Conservation (phyloP, 164 flowering plant species). For the Vitis rotundifolia region DNA sequence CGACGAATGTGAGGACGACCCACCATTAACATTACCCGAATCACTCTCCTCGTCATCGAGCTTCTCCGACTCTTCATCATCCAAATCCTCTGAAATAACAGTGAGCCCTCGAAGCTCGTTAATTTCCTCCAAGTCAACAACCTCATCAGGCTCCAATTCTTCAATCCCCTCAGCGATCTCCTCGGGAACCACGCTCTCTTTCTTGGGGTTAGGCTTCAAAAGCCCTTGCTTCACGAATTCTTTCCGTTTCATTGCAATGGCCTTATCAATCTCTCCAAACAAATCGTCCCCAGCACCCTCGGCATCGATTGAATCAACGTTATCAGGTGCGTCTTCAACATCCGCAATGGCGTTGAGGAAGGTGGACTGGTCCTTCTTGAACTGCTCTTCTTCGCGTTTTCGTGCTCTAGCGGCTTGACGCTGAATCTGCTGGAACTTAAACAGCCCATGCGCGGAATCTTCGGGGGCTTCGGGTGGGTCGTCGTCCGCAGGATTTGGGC, state of each 20-base stretch:
- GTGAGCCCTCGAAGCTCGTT: conserved; percentile 61
- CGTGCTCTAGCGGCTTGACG: conserved; percentile 79
- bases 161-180: conserved; percentile 36
- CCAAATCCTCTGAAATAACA: conserved; percentile 31
- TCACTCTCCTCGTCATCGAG: conserved; percentile 33
- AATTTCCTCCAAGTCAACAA: conserved; percentile 84
- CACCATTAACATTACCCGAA: conserved; percentile 1
- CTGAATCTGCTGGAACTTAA: conserved; percentile 70
- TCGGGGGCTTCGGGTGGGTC: conserved; percentile 97
- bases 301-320: conserved; percentile 6
- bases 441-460: conserved; percentile 76
- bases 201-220: conserved; percentile 60
- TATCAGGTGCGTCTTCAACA: conserved; percentile 64
- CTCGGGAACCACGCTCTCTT: conserved; percentile 15
- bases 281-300: conserved; percentile 64
- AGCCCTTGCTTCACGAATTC: conserved; percentile 87
- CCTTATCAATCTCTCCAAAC: conserved; percentile 81
- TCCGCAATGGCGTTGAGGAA: conserved; percentile 72
- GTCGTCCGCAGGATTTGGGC: conserved; percentile 70
- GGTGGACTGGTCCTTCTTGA: conserved; percentile 60
- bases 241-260: conserved; percentile 72
- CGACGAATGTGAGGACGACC: conserved; percentile 20
- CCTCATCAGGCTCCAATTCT: conserved; percentile 74
- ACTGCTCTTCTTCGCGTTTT: conserved; percentile 66
- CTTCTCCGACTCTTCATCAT: conserved; percentile 25